Evolutionary conservation across 768 basidiomycete genomes (phyloP), one percentile per base, ranked within the genome.

Genomic region (Pluteus cervinus): DNA sequence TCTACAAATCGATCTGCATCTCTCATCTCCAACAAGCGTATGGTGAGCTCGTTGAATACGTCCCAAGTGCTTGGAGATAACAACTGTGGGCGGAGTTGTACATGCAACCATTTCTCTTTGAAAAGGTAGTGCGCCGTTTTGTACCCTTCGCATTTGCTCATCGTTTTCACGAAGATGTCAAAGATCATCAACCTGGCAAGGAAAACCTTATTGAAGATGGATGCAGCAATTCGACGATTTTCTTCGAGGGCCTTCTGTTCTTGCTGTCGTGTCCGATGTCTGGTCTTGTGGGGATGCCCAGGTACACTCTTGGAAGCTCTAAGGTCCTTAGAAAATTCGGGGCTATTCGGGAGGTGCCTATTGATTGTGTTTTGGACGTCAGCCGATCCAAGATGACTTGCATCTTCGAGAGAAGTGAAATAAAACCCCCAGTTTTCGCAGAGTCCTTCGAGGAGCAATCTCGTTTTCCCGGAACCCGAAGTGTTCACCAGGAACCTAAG

Each of bases 351-450:
- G 20, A 69, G 47, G 30, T 63, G 58, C 0, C 54, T 49, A 29
- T 57, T 46, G 39, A 70, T 68, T 28, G 58, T 58, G 36, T 66
- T 62, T 39, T 66, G 61, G 20, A 70, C 55, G 41, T 71, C 68
- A 40, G 50, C 58, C 1, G 69, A 71, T 7, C 69, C 68, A n/a
- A 68, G 51, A 21, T 59, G 51, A 39, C 63, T 65, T 14, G 63
- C 63, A 43, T 71, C 69, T 31, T 68, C 60, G 8, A 58, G 41
- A 8, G 66, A 68, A 0, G 68, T 70, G 42, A 71, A 68, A 46
- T 71, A 71, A 37, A 71, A 63, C 4, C 68, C 69, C 69, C 69
- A 71, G 29, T 61, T 50, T 21, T 59, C 45, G 38, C 68, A 70
- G 4, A 71, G 55, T 15, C 68, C 68, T 47, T 70, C 68, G 7